phyloP scores from a whole-genome alignment of 2,329 filamentous ascomycete genomes.

The Raffaelea ambrosiae region DNA sequence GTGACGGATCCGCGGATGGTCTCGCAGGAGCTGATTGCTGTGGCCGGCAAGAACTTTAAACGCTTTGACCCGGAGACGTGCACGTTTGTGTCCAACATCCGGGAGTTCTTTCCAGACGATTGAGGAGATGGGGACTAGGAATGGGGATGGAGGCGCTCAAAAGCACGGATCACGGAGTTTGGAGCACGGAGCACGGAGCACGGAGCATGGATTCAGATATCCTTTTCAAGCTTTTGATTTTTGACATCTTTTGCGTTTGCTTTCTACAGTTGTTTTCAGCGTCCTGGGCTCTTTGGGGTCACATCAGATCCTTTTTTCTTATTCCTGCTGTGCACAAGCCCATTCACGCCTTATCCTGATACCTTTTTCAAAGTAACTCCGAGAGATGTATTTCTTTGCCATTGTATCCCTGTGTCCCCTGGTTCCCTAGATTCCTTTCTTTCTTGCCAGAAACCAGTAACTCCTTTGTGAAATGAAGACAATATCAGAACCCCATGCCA shows the following conservation, averaged over 20 bases:
- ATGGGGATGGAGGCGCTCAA: neutral
- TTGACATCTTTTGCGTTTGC: no score
- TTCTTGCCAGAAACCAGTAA: no score
- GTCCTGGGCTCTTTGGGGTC: neutral
- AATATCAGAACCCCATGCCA: no score
- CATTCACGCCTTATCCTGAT: no score
- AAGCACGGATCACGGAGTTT: neutral
- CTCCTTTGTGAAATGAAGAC: no score
- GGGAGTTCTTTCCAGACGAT: slow-evolving; percentile 80
- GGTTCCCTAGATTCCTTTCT: neutral
- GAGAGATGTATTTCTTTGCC: no score
- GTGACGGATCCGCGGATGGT: slow-evolving; percentile 39
- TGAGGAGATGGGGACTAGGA: slow-evolving; percentile 28
- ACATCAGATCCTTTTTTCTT: no score
- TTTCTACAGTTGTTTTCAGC: neutral
- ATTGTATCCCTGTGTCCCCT: neutral
- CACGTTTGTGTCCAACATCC: slow-evolving; percentile 72
- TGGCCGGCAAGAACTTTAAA: slow-evolving; percentile 83
- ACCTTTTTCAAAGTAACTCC: no score
- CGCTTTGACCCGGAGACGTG: slow-evolving; percentile 62
- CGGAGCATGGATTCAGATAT: no score
- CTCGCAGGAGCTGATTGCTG: slow-evolving; percentile 49
- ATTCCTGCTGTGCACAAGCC: no score
- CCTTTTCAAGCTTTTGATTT: no score
- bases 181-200: neutral